Evolutionary conservation across 352 stramenopile genomes (phyloP).

Genomic region (Globisporangium viniferum): DNA sequence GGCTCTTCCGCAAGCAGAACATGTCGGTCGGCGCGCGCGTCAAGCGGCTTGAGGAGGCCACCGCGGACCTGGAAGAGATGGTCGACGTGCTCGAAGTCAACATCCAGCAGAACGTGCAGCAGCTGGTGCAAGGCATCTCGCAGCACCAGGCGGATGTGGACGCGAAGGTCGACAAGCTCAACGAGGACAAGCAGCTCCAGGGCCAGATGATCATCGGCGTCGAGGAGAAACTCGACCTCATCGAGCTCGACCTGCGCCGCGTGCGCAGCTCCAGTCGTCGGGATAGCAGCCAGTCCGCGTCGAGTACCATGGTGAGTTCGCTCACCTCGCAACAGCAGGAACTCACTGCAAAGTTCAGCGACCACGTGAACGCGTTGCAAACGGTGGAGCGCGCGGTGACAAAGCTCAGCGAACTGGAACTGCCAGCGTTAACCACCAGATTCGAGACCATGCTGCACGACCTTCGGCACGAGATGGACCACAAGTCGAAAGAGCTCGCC

Average conservation of each 20-base stretch:
- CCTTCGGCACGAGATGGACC: conserved; percentile 42
- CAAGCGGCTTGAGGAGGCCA: conserved; percentile 53
- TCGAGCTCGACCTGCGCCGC: conserved; percentile 53
- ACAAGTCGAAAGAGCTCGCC: conserved; percentile 34
- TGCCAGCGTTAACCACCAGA: conserved; percentile 36
- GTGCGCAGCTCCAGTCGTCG: conserved; percentile 36
- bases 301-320: conserved; percentile 21
- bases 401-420: conserved; percentile 32
- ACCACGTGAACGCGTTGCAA: conserved; percentile 30
- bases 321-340: conserved; percentile 31
- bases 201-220: conserved; percentile 41
- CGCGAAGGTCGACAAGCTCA: conserved; percentile 37
- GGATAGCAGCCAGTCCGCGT: conserved; percentile 28
- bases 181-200: conserved; percentile 39
- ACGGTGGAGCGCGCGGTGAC: conserved; percentile 26
- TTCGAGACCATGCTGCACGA: conserved; percentile 40
- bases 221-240: conserved; percentile 53
- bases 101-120: conserved; percentile 36
- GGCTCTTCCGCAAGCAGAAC: conserved; percentile 56
- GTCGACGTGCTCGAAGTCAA: conserved; percentile 43
- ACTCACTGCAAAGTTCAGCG: conserved; percentile 25
- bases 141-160: conserved; percentile 38
- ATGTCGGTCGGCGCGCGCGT: conserved; percentile 64
- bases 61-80: conserved; percentile 43
- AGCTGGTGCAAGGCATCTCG: conserved; percentile 31